These are phyloP conservation scores for Pythium graminicola DNA, from an alignment of 352 stramenopile genomes.

Conservation along the genomic window DNA sequence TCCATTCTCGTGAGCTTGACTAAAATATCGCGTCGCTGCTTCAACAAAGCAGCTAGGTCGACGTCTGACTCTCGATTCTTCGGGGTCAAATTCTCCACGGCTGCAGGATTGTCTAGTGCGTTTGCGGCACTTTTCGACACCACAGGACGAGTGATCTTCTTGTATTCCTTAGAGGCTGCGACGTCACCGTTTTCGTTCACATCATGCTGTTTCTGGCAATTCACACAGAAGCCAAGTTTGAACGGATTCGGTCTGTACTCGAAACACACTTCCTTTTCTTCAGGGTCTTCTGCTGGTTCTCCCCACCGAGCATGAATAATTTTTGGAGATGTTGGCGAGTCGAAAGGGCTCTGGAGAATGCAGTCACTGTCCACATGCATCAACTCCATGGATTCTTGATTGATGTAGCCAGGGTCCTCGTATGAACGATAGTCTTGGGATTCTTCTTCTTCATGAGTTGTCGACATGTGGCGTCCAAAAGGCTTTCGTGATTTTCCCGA, in stretches of 20 bases:
- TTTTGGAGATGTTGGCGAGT: conserved; percentile 63
- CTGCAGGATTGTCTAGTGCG: conserved; percentile 69
- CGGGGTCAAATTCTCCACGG: conserved; percentile 39
- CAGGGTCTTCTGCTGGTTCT: conserved; percentile 71
- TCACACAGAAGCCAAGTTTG: conserved; percentile 84
- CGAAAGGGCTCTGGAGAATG: conserved; percentile 66
- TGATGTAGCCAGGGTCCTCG: conserved; percentile 69
- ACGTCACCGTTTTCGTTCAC: conserved; percentile 65
- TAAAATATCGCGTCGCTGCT: conserved; percentile 72
- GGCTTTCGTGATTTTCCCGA: conserved; percentile 9
- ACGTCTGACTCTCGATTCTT: conserved; percentile 68
- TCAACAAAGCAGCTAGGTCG: conserved; percentile 61
- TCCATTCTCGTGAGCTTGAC: conserved; percentile 59
- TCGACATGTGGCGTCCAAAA: conserved; percentile 11
- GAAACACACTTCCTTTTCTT: conserved; percentile 73
- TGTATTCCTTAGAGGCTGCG: conserved; percentile 69
- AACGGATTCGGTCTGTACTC: conserved; percentile 83
- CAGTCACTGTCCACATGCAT: conserved; percentile 70
- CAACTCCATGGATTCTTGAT: conserved; percentile 39
- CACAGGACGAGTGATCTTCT: conserved; percentile 67
- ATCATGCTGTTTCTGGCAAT: conserved; percentile 88
- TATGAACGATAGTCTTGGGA: conserved; percentile 55
- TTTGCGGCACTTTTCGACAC: conserved; percentile 70
- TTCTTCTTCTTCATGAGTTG: conserved; percentile 26
- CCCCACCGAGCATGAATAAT: conserved; percentile 85